Evolutionary conservation across 1,139 yeast genomes (phyloP).

Genomic region (Yamadazyma mexicana): DNA sequence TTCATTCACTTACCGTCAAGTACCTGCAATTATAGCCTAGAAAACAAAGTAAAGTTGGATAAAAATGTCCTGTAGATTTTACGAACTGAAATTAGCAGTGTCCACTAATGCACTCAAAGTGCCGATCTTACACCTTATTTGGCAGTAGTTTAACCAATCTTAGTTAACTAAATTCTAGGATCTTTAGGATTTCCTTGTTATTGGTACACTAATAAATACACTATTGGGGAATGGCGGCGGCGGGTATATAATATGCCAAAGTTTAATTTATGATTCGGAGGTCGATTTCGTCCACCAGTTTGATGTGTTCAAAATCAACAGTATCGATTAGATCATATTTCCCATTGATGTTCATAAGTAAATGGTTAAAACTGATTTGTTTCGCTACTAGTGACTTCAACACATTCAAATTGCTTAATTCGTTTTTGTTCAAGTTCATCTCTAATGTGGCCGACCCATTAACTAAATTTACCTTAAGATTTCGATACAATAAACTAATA

Average conservation of each 20-base stretch:
- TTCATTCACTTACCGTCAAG: neutral
- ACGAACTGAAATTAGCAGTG: conserved; percentile 1
- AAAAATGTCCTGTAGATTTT: neutral
- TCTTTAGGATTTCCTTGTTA: too few relatives aligned
- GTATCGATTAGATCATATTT: conserved; percentile 28
- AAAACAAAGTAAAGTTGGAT: neutral
- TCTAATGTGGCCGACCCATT: conserved; percentile 27
- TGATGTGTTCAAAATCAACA: conserved; percentile 23
- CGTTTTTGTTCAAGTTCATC: conserved; percentile 26
- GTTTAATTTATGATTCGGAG: conserved; percentile 4
- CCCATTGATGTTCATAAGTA: conserved; percentile 27
- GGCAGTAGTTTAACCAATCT: too few relatives aligned
- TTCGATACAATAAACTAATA: conserved; percentile 22
- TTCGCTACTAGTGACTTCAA: conserved; percentile 29
- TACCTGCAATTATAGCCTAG: neutral
- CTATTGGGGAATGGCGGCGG: too few relatives aligned
- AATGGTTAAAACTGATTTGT: conserved; percentile 26
- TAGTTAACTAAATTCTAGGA: too few relatives aligned
- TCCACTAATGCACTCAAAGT: too few relatives aligned
- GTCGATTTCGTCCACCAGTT: conserved; percentile 11
- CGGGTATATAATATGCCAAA: too few relatives aligned
- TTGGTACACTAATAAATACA: conserved; percentile 1
- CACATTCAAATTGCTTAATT: conserved; percentile 24
- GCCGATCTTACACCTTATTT: neutral
- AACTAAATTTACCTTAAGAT: conserved; percentile 26